These are phyloP conservation scores for Pholiota conissans DNA, from an alignment of 768 basidiomycete species.

Conservation along the genomic window DNA sequence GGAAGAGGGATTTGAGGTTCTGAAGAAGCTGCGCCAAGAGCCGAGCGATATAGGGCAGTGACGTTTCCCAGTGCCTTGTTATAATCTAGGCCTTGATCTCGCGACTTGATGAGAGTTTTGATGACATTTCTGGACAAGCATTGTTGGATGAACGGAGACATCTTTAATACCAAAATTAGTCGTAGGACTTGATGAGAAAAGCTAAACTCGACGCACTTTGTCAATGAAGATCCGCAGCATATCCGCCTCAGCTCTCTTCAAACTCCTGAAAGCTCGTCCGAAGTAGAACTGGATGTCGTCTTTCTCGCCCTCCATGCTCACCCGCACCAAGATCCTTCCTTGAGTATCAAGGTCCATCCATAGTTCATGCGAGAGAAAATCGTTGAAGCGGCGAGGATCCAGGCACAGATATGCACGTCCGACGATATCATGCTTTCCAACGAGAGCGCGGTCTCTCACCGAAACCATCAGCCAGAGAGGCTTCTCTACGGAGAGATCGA, in stretches of 20 bases:
- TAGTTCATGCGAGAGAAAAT: conserved; percentile 87
- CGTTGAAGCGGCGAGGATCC: conserved; percentile 84
- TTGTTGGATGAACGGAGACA: conserved; percentile 91
- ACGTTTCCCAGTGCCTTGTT: conserved; percentile 87
- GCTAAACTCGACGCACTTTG: conserved; percentile 59
- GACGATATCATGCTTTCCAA: conserved; percentile 92
- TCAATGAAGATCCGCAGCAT: conserved; percentile 97
- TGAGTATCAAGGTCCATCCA: conserved; percentile 89
- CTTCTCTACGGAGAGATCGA: conserved; percentile 91
- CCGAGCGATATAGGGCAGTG: conserved; percentile 80
- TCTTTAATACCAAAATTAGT: conserved; percentile 45
- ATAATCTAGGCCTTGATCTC: conserved; percentile 66
- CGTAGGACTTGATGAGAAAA: neutral
- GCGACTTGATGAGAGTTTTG: conserved; percentile 73
- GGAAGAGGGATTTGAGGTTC: conserved; percentile 83
- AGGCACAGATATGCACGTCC: conserved; percentile 92
- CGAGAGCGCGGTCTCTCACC: conserved; percentile 83
- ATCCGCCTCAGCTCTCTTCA: conserved; percentile 92
- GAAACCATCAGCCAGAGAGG: conserved; percentile 98
- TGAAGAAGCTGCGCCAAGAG: conserved; percentile 59
- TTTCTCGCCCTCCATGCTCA: conserved; percentile 99
- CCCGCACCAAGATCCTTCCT: conserved; percentile 81
- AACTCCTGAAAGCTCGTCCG: conserved; percentile 88
- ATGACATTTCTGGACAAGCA: conserved; percentile 77
- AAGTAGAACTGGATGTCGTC: conserved; percentile 98